Evolutionary conservation across 2,329 filamentous ascomycete genomes (phyloP).

Genomic region (Apiospora hydei): DNA sequence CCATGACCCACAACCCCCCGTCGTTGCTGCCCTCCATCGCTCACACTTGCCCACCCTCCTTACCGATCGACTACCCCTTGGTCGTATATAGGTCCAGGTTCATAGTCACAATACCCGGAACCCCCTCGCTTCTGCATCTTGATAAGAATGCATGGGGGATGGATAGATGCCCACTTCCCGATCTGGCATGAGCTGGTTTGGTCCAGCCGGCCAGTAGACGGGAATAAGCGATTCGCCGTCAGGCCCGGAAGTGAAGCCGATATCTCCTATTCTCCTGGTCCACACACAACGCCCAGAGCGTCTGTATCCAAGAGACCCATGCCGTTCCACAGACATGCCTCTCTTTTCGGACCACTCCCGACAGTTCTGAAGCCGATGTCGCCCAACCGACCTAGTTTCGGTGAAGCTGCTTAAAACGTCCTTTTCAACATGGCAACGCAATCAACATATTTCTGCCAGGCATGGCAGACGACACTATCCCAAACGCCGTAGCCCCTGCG

Average conservation of each 20-base stretch:
- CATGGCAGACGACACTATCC: not conserved
- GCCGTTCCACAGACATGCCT: not conserved
- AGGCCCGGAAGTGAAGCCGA: slow-evolving; percentile 11
- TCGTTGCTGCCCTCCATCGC: not conserved
- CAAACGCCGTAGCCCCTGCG: not conserved
- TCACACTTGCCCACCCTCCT: not conserved
- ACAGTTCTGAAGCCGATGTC: slow-evolving; percentile 2
- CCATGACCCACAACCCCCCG: not conserved
- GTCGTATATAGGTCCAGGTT: not conserved
- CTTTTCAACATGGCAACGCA: not conserved
- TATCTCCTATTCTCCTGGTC: not conserved
- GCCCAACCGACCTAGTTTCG: not conserved
- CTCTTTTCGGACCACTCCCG: slow-evolving; percentile 3
- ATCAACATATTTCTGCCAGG: not conserved
- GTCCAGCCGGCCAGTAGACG: not conserved
- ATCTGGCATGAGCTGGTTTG: not conserved
- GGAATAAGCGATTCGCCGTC: slow-evolving; percentile 7
- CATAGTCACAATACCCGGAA: not conserved
- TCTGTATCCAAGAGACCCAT: not conserved
- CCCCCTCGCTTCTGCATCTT: not conserved
- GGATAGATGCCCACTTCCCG: not conserved
- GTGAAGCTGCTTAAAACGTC: not conserved
- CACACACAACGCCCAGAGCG: not conserved
- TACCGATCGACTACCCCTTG: not conserved
- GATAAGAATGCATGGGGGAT: not conserved